Evolutionary conservation across 1,284 basidiomycete genomes (phyloP), one percentile per base, ranked within the genome.

Genomic region (Tylopilus sp.): DNA sequence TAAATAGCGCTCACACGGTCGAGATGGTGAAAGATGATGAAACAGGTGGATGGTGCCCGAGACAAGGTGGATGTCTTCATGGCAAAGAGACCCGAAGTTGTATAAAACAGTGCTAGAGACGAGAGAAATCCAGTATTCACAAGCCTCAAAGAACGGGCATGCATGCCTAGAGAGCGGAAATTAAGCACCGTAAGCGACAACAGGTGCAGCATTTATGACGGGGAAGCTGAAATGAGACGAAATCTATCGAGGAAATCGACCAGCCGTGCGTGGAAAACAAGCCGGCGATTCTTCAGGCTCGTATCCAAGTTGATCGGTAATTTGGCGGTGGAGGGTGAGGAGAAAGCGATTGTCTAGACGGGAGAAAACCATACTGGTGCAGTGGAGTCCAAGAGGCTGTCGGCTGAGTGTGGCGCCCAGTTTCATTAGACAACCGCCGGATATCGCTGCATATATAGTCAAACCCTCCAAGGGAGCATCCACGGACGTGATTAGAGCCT

Each of bases 31-130:
- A 61, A 61, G 58, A 63, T 57, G 59, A 59, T 55, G 51, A 53
- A 56, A 65, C 45, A 67, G 56, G 55, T 55, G 53, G 41, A 59
- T 55, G 62, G 60, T 63, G 68, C 64, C 55, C 56, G 52, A 69
- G 77, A 81, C 79, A 73, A 78, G 77, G 80, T 79, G 78, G 75
- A 81, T 77, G 79, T 80, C 79, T 70, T 73, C 64, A 67, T 70
- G 63, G 57, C 55, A 67, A 66, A 66, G 68, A 66, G 66, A 68
- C 65, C 68, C 56, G 47, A 56, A 59, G 55, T 53, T 55, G 57
- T 59, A 67, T 62, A 53, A 51, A 51, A 55, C 63, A 66, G 21
- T 40, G 53, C 47, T 51, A 39, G 47, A 49, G 63, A 60, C 55
- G 59, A 54, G 58, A 61, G 55, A 63, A 59, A 62, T 63, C 67